Percentiles rank a stretch among this genome's conserved stretches.
Evolutionary conservation across 345 rosid genomes (phyloP).

Genomic region (Carallia pectinifolia): DNA sequence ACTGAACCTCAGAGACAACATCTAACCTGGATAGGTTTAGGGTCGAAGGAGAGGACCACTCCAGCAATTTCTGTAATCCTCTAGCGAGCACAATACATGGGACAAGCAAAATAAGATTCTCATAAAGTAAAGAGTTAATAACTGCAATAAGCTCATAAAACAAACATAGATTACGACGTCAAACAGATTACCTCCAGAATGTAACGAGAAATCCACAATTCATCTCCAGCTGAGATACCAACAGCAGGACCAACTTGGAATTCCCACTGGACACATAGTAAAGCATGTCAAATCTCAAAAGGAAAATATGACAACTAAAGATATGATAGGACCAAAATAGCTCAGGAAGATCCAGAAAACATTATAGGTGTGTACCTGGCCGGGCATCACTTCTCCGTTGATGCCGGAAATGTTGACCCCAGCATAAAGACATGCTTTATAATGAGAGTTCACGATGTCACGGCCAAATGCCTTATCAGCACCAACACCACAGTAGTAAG

Average conservation of each 20-base stretch:
- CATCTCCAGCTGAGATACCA: conserved; percentile 1
- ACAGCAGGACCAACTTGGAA: conserved; percentile 4
- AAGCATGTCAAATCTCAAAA: not conserved
- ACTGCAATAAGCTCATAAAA: not conserved
- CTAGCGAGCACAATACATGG: not conserved
- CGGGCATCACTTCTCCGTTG: conserved; percentile 4
- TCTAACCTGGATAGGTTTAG: conserved; percentile 10
- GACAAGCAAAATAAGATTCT: not conserved
- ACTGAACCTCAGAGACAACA: not conserved
- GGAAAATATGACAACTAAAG: not conserved
- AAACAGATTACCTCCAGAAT: not conserved
- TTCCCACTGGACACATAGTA: not conserved
- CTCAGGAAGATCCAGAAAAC: no score
- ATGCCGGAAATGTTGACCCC: conserved; percentile 2
- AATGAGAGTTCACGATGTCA: conserved; percentile 2
- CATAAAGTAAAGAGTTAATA: not conserved
- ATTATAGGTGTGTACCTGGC: not conserved
- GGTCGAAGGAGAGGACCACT: conserved; percentile 8
- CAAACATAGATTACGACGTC: not conserved
- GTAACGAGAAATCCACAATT: not conserved
- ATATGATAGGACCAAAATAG: no score
- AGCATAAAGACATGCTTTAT: conserved; percentile 1
- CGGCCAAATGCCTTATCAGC: not conserved
- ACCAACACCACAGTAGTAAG: not conserved
- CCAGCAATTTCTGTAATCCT: conserved; percentile 3